Base-by-base conservation (phyloP, 2,329 filamentous ascomycete genomes). In the Arthrobotrys megalospora region DNA sequence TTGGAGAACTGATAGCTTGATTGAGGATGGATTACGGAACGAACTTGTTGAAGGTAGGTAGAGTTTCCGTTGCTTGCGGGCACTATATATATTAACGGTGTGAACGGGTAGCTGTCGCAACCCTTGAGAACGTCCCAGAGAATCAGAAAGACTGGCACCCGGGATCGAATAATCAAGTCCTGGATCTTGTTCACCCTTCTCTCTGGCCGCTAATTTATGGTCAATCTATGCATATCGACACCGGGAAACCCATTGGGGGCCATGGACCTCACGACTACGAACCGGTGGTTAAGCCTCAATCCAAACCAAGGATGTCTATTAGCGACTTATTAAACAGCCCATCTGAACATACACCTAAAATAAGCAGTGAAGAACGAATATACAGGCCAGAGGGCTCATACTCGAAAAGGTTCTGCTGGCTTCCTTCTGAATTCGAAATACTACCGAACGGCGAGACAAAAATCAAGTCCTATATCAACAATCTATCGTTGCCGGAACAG, bases 131-230 rank as follows among this genome's bases (percentile, higher is more conserved):
- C n/a, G 85, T 88, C 0, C 86, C 87, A 0, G 86, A 87, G 6
- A 67, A 84, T 0, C 62, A 85, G 36, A 87, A 88, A 79, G 90
- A 91, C 82, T 92, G 88, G 86, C 89, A 91, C 82, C 90, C 90
- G 0, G 85, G 86, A 1, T 89, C 88, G 0, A 84, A 89, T 34
- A 83, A 84, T 0, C 87, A 86, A 73, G 89, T 92, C 0, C 86
- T 90, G 0, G 88, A 92, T 81, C 84, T 92, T 1, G 86, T 92
- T 4, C 87, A 92, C 79, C 90, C 90, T 0, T 91, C 89, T 0
- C 84, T 92, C 6, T 92, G 87, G 80, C 89, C 90, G 0, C 82
- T 92, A 0, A 82, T 89, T 0, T 90, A 89, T 80, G 88, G 88
- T 0, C 43, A 68, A 6, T 76, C 72, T 1, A 52, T 64, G 6